Evolutionary conservation across 495 filamentous ascomycete genomes (phyloP), one percentile per base, ranked within the genome.

Genomic region (Neurospora tetrasperma): DNA sequence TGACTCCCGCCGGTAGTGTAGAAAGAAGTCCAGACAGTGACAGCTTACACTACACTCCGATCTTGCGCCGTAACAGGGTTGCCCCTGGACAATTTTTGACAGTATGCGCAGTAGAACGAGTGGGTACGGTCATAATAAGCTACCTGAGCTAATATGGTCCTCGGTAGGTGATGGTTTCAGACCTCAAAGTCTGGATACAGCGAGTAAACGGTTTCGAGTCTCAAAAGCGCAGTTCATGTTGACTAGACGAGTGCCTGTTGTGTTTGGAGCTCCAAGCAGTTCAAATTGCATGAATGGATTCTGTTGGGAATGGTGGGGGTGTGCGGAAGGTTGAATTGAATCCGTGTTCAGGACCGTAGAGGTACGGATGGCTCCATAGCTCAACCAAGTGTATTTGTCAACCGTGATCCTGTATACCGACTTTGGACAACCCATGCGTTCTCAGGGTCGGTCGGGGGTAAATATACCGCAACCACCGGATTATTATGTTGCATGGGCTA

Each of bases 21-120:
- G 35, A 38, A 38, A 66, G 54, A 35, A 66, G 23, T 35, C 54
- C 54, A 66, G 14, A 62, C 54, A 62, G 27, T 12, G 27, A 62
- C 54, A 35, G 54, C 54, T 66, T 66, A 12, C 54, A 14, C 54
- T 66, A 12, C 54, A 14, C 54, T 66, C 54, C 54, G 54, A 66
- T 66, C 54, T 66, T 66, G 54, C 54, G 54, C 54, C 54, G 54
- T 66, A 66, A 66, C 54, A 66, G 27, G 54, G 54, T 66, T 66
- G 27, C 27, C 27, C 54, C 27, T 66, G 54, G 54, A 66, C 54
- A 66, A 18, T 66, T 66, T 62, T 66, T 66, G 54, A 66, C 54
- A 16, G 27, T 66, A 66, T 38, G 35, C 39, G 7, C 7, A 39
- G 39, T 66, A 66, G 54, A 66, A 66, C 54, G 54, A 66, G 54